Base-by-base conservation (phyloP, 352 stramenopile genomes). In the Phytophthora capsici region DNA sequence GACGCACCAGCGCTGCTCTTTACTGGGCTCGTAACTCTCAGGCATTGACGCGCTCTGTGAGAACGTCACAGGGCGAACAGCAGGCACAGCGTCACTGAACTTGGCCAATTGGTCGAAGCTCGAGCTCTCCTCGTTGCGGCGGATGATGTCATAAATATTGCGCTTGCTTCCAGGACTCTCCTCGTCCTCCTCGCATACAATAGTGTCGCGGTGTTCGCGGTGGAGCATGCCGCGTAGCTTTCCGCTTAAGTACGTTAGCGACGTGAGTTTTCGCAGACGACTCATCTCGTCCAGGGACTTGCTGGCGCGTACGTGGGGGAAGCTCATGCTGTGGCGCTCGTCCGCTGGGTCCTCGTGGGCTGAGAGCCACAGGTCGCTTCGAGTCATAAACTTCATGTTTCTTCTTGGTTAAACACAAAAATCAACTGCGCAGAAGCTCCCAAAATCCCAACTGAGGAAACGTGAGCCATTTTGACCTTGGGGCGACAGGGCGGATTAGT, bases 1-100 rank as follows among this genome's bases (percentile, higher is more conserved):
- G 19, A 73, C 76, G 61, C 84, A 93, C 82, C 82, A 90, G 23
- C 84, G 80, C 66, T 86, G 78, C 49, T 91, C 84, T 45, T 85
- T 88, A 48, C 75, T 89, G 41, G 81, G 77, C 63, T 86, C 73
- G 60, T 88, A 75, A n/a, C 55, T 51, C 26, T 67, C 38, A 5
- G 57, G 47, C 26, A 72, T 52, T 9, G 63, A 69, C 22, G 47
- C 40, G 22, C 63, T 71, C 16, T 66, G 70, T 2, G 32, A 38
- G 16, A 73, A 71, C 2, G 50, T 38, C 45, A 28, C 22, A 30
- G 56, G 50, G 6, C 52, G 45, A 10, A 36, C 40, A 13, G 7
- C 16, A 1, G 56, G 34, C 32, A 57, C 22, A 16, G 47, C 44
- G 32, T 50, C 49, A 50, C 40, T 63, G 40, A 79, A 75, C 47